Conservation (phyloP, 176 grass and related monocot species). For the Triticum urartu region DNA sequence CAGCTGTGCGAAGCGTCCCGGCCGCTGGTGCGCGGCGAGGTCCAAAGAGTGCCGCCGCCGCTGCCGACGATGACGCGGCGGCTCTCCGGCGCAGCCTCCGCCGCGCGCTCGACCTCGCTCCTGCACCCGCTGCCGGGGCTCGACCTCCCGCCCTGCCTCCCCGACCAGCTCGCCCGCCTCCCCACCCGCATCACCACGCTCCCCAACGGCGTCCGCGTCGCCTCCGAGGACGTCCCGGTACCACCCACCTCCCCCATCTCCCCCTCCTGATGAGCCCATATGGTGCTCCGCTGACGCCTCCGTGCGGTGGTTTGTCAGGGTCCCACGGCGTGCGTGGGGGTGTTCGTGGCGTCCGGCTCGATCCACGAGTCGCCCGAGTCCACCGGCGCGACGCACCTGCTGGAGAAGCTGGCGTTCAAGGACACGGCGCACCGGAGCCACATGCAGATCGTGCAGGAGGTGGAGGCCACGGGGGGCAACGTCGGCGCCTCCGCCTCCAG, state of each 20-base stretch:
- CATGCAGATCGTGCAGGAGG: conserved; percentile 50
- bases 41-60: not conserved
- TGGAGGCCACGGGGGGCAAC: conserved; percentile 65
- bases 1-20: conserved; percentile 34
- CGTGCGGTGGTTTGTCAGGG: conserved; percentile 34
- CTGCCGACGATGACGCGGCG: not conserved
- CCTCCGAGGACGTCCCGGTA: conserved; percentile 72
- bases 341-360: conserved; percentile 80
- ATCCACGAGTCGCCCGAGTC: conserved; percentile 59
- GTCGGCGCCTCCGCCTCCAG: conserved; percentile 50
- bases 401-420: conserved; percentile 86
- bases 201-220: conserved; percentile 72
- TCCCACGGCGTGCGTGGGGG: conserved; percentile 66
- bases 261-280: not conserved
- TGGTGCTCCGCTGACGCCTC: not conserved
- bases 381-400: conserved; percentile 53
- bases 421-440: conserved; percentile 69
- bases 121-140: conserved; percentile 46
- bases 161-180: conserved; percentile 39
- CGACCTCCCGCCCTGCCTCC: conserved; percentile 46
- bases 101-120: conserved; percentile 45
- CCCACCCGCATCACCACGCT: conserved; percentile 77
- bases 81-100: conserved; percentile 28
- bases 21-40: conserved; percentile 11
- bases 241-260: not conserved